Evolutionary conservation across 257 asterid species (phyloP).

Genomic region (Ocimum tenuiflorum): DNA sequence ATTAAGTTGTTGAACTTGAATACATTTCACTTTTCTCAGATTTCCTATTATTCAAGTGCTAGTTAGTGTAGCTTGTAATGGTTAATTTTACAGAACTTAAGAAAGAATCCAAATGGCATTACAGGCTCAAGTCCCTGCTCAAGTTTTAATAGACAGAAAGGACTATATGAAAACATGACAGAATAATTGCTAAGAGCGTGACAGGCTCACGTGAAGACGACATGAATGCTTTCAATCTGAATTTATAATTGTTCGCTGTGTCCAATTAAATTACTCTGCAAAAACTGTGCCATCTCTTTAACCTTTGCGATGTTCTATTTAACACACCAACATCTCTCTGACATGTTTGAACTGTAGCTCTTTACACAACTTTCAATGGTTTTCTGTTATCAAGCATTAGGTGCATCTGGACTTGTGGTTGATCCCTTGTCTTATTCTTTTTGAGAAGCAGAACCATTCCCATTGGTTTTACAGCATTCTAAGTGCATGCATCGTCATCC

Average conservation of each 20-base stretch:
- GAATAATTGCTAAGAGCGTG: constrained; percentile 1
- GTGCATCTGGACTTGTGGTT: neutral
- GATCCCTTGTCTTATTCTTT: constrained; percentile 13
- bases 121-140: neutral
- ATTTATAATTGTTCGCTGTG: constrained; percentile 3
- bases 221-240: neutral
- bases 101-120: neutral
- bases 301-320: neutral
- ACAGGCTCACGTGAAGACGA: neutral
- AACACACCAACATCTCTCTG: constrained; percentile 9
- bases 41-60: neutral
- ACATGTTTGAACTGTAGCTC: constrained; percentile 9
- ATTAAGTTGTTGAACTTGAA: neutral
- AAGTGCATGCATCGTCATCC: constrained; percentile 63
- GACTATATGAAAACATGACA: neutral
- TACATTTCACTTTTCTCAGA: neutral
- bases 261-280: constrained; percentile 7
- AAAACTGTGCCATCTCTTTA: neutral
- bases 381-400: neutral
- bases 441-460: constrained; percentile 12
- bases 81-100: neutral
- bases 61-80: neutral
- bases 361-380: constrained; percentile 12
- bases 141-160: neutral
- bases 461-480: constrained; percentile 46